Evolutionary conservation across 495 filamentous ascomycete genomes (phyloP).

Genomic region (Podospora tetraspora): DNA sequence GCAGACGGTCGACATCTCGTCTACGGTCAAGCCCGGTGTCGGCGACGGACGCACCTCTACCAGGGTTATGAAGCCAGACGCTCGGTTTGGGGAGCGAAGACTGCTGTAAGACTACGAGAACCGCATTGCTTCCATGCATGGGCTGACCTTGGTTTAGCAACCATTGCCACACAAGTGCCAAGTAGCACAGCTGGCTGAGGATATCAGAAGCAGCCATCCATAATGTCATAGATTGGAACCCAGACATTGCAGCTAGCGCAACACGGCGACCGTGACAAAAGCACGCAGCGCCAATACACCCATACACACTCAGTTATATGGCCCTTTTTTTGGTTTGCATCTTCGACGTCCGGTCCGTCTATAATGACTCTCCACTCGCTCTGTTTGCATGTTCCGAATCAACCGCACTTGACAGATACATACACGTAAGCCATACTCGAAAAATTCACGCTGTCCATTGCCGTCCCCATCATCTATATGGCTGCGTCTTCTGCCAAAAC

Average conservation of each 20-base stretch:
- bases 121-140: background rate
- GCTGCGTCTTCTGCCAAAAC: background rate
- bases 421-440: background rate
- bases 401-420: background rate
- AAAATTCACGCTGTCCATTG: background rate
- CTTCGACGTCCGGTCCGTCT: background rate
- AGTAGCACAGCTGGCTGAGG: background rate
- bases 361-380: background rate
- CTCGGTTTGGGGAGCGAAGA: background rate
- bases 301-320: background rate
- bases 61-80: background rate
- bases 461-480: background rate
- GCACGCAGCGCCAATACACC: background rate
- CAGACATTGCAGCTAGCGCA: background rate
- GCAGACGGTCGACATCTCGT: background rate
- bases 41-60: background rate
- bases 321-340: background rate
- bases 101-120: constrained; percentile 1
- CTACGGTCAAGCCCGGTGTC: background rate
- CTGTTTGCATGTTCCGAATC: background rate
- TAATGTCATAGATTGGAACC: background rate
- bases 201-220: background rate
- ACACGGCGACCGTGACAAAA: background rate
- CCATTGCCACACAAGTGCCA: background rate
- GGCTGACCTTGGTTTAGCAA: constrained; percentile 1